Conservation (phyloP, 345 rosid species). For the Lagerstroemia speciosa region DNA sequence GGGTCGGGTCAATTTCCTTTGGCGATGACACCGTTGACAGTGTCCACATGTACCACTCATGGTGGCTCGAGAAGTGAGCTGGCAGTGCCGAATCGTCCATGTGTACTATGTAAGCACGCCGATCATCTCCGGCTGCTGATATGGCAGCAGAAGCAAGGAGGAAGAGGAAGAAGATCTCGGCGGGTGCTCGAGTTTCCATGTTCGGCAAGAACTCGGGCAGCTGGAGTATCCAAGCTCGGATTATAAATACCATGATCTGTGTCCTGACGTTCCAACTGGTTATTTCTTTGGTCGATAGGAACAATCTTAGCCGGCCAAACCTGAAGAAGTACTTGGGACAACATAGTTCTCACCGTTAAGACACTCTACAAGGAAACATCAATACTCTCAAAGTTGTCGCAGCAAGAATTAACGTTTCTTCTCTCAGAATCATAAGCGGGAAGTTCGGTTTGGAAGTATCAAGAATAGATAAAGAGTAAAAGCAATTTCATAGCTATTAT, state of each 20-base stretch:
- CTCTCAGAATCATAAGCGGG: neutral
- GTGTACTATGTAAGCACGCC: constrained; percentile 28
- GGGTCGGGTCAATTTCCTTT: constrained; percentile 19
- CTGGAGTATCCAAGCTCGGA: neutral
- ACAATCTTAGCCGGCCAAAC: neutral
- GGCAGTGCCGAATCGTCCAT: constrained; percentile 39
- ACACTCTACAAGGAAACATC: neutral
- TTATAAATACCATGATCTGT: neutral
- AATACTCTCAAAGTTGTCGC: neutral
- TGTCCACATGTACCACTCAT: constrained; percentile 37
- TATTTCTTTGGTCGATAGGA: neutral
- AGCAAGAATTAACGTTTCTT: neutral
- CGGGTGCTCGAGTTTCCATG: constrained; percentile 5
- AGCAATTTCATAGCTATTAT: neutral
- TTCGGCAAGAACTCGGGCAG: neutral
- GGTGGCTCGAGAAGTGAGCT: constrained; percentile 19
- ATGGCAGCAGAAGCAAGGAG: constrained; percentile 11
- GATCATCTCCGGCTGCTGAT: neutral
- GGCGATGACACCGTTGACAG: constrained; percentile 29
- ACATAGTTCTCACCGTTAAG: neutral
- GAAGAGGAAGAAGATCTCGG: constrained; percentile 9
- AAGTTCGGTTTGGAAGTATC: neutral
- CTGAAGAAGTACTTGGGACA: neutral
- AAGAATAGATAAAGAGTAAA: neutral
- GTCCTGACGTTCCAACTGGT: neutral